Percentiles rank a stretch among this genome's conserved stretches.
Evolutionary conservation across 1,139 yeast genomes (phyloP).

Genomic region (Pichia sp.): DNA sequence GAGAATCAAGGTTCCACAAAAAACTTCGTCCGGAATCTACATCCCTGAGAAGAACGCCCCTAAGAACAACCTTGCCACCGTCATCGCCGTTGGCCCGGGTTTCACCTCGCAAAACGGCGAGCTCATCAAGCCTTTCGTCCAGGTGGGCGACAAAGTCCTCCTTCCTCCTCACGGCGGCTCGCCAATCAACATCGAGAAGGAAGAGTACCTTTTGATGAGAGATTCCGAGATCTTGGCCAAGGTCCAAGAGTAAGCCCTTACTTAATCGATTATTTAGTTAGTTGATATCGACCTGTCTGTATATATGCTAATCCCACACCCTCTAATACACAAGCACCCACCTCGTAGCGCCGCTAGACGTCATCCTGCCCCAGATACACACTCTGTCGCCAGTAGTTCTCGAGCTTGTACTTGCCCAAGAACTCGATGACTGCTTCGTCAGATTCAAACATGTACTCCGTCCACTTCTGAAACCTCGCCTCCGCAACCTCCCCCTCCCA

Average conservation of each 20-base stretch:
- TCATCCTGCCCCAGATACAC: not conserved
- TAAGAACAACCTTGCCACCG: slow-evolving; percentile 80
- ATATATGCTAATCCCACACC: not conserved
- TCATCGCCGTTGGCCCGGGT: slow-evolving; percentile 84
- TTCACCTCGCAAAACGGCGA: slow-evolving; percentile 64
- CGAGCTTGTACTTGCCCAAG: slow-evolving; percentile 47
- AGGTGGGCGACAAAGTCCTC: slow-evolving; percentile 87
- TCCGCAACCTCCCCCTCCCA: slow-evolving; percentile 75
- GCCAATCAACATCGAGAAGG: slow-evolving; percentile 80
- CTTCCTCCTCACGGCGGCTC: slow-evolving; percentile 77
- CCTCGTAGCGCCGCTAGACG: not conserved
- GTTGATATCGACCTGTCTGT: not conserved
- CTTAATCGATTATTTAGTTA: not conserved
- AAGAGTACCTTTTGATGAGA: slow-evolving; percentile 71
- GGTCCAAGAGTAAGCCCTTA: slow-evolving; percentile 44
- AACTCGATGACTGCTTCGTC: slow-evolving; percentile 55
- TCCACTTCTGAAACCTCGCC: slow-evolving; percentile 59
- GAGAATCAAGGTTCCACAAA: slow-evolving; percentile 73
- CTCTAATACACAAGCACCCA: not conserved
- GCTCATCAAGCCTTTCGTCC: slow-evolving; percentile 65
- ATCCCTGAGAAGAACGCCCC: slow-evolving; percentile 96
- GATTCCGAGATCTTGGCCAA: slow-evolving; percentile 94
- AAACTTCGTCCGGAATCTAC: slow-evolving; percentile 92
- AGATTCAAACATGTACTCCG: slow-evolving; percentile 43
- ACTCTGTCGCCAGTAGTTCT: slow-evolving; percentile 49